Conservation (phyloP, 1,284 basidiomycete genomes). For the Psilocybe mexicana region DNA sequence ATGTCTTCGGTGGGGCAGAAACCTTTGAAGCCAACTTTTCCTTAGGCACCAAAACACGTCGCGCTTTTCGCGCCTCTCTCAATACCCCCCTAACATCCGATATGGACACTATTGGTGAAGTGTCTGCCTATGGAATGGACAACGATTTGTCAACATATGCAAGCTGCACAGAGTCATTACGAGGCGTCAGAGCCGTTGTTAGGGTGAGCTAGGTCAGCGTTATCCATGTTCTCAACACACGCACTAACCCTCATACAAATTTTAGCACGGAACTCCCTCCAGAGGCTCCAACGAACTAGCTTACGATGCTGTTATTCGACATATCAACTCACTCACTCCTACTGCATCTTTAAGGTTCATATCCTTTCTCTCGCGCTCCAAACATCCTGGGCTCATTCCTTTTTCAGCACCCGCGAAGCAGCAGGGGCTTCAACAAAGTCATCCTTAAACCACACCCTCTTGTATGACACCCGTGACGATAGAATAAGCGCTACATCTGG, state of each 20-base stretch:
- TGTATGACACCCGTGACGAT: slow-evolving; percentile 82
- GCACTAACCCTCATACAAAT: slow-evolving; percentile 18
- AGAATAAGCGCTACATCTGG: slow-evolving; percentile 66
- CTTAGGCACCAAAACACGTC: slow-evolving; percentile 86
- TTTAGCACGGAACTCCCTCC: slow-evolving; percentile 33
- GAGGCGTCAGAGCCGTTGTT: slow-evolving; percentile 65
- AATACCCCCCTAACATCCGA: slow-evolving; percentile 57
- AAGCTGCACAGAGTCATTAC: slow-evolving; percentile 66
- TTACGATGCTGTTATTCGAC: slow-evolving; percentile 80
- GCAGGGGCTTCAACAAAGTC: slow-evolving; percentile 86
- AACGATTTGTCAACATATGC: slow-evolving; percentile 72
- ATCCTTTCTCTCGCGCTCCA: neutral
- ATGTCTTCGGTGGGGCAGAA: slow-evolving; percentile 93
- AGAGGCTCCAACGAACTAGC: slow-evolving; percentile 73
- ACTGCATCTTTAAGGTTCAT: slow-evolving; percentile 78
- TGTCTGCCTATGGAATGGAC: slow-evolving; percentile 64
- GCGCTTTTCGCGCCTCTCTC: slow-evolving; percentile 74
- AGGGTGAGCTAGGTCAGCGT: slow-evolving; percentile 56
- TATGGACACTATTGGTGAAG: slow-evolving; percentile 61
- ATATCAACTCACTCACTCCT: slow-evolving; percentile 70
- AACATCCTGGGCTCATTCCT: neutral
- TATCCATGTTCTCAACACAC: slow-evolving; percentile 6
- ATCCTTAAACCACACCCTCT: slow-evolving; percentile 77
- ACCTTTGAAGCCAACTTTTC: slow-evolving; percentile 83
- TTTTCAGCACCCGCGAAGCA: slow-evolving; percentile 75